These are phyloP conservation scores for Chaetomium olivaceum DNA, from an alignment of 2,329 filamentous ascomycete genomes.

Conservation along the genomic window DNA sequence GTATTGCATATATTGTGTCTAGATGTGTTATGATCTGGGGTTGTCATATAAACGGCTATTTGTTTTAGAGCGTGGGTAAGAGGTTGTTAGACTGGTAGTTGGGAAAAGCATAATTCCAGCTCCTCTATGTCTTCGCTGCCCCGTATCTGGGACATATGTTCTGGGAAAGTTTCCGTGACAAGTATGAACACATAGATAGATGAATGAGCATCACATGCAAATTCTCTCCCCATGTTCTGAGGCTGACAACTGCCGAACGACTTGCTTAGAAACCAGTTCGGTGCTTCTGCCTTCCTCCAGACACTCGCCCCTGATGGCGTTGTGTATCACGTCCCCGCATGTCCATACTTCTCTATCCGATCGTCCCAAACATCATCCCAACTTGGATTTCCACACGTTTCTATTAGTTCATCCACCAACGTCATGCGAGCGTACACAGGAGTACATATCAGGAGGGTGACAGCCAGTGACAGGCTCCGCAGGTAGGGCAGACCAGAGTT, in stretches of 20 bases:
- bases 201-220: neutral
- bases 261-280: neutral
- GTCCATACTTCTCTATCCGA: neutral
- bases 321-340: neutral
- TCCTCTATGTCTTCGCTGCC: neutral
- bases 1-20: neutral
- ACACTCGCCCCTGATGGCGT: neutral
- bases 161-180: neutral
- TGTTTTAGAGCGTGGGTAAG: neutral
- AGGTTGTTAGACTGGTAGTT: neutral
- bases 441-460: neutral
- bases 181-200: neutral
- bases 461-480: neutral
- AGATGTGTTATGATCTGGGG: neutral
- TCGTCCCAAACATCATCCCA: neutral
- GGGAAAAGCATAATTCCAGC: neutral
- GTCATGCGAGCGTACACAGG: neutral
- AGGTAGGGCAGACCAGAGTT: neutral
- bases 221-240: neutral
- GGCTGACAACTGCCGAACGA: too few relatives aligned
- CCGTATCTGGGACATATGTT: neutral
- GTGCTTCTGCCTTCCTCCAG: neutral
- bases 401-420: neutral
- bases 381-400: neutral
- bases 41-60: neutral